Percentiles rank a stretch among this genome's conserved stretches.
phyloP scores from a whole-genome alignment of 202 grass and related monocot species.

The Dendrocalamus latiflorus region DNA sequence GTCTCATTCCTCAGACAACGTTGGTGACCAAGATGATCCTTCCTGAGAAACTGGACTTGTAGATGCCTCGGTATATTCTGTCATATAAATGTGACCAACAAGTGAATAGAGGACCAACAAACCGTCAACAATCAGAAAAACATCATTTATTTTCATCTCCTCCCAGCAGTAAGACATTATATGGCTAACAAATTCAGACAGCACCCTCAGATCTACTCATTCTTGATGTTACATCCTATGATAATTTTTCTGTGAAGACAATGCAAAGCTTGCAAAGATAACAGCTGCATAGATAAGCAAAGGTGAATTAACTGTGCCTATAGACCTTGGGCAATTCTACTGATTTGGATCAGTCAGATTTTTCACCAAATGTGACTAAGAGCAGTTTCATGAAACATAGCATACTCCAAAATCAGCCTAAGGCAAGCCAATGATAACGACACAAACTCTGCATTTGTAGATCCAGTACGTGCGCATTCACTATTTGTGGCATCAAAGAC shows the following conservation, averaged over 20 bases:
- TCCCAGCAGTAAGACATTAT: not conserved
- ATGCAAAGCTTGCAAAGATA: not conserved
- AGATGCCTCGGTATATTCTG: conserved; percentile 73
- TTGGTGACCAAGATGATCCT: conserved; percentile 34
- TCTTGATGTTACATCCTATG: not conserved
- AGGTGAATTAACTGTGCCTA: not conserved
- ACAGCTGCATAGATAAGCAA: not conserved
- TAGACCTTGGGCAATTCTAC: not conserved
- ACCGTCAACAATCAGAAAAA: not conserved
- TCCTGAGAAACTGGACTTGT: conserved; percentile 61
- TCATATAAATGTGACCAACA: conserved; percentile 31
- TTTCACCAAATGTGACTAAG: not conserved
- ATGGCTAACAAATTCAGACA: not conserved
- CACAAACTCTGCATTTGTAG: not conserved
- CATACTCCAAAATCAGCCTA: conserved; percentile 1
- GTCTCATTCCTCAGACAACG: conserved; percentile 43
- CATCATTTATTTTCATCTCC: not conserved
- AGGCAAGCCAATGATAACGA: not conserved
- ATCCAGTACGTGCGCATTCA: not conserved
- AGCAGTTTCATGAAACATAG: not conserved
- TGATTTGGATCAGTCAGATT: not conserved
- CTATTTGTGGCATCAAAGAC: not conserved
- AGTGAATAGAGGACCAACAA: not conserved
- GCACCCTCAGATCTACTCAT: not conserved
- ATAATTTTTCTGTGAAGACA: not conserved